Evolutionary conservation across 306 rosid species (phyloP), one percentile per base, ranked within the genome.

Genomic region (Pueraria montana): DNA sequence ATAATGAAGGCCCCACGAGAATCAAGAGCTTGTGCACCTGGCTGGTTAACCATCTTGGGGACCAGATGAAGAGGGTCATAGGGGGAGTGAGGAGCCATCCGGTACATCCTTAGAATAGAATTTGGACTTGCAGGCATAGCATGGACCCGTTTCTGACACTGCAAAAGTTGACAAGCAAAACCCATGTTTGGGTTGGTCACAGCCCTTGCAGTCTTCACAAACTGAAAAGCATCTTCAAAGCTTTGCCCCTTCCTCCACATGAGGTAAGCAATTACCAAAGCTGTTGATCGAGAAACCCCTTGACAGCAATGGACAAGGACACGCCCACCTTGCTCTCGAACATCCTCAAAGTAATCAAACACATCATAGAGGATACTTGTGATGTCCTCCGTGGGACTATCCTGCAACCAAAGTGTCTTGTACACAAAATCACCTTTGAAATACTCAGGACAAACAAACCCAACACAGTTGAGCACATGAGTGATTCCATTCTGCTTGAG

Each of bases 301-400:
- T 93, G 98, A 70, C 94, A 92, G 70, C 99, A 96, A 77, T 96
- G 99, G 32, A 96, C 99, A 49, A 96, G 85, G 50, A 96, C 99
- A 30, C 96, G 95, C 38, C 99, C 98, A 16, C 89, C 85, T 83
- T 91, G 93, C 82, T 88, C 86, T 13, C 94, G 77, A 61, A 96
- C 99, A 83, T 96, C 97, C 87, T 96, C 99, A 82, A 96, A 93
- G 85, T 96, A 96, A 90, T 96, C 99, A 76, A 96, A 96, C 16
- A 96, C 99, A 82, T 96, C 94, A 23, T 96, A 96, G 23, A 96
- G 91, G 55, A 96, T 89, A 42, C 99, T 93, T 0, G 96, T 93
- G 16, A 96, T 96, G 80, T 96, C 99, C 89, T 96, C 99, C 0
- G 98, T 78, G 0, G 98, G 97, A 80, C 91, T 93, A 67, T 96